Evolutionary conservation across 1,284 basidiomycete species (phyloP).

Genomic region (Microbotryum saponariae): DNA sequence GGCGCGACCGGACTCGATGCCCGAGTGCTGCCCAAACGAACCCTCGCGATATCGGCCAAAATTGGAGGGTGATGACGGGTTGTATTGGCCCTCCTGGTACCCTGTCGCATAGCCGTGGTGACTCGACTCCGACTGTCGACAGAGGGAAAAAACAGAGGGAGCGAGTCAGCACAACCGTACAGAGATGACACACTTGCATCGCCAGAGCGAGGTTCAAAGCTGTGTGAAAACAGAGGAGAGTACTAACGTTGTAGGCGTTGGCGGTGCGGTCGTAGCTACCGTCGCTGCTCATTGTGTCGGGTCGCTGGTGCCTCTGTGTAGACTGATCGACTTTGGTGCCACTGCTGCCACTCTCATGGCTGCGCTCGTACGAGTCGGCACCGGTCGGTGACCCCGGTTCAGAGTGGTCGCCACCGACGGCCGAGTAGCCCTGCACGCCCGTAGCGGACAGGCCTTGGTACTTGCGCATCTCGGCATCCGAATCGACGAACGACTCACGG

Average conservation of each 20-base stretch:
- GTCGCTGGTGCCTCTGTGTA: constrained; percentile 10
- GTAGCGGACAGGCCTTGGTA: constrained; percentile 29
- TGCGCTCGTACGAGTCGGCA: constrained; percentile 29
- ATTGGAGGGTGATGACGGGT: constrained; percentile 22
- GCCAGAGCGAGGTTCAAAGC: neutral
- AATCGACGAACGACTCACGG: constrained; percentile 29
- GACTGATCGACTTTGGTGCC: constrained; percentile 29
- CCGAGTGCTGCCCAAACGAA: constrained; percentile 34
- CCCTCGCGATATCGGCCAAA: constrained; percentile 37
- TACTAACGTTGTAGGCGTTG: constrained; percentile 12
- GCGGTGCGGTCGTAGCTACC: constrained; percentile 24
- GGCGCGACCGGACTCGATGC: constrained; percentile 37
- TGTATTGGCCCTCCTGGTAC: constrained; percentile 18
- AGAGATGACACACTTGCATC: no score
- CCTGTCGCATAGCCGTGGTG: constrained; percentile 15
- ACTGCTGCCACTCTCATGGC: constrained; percentile 29
- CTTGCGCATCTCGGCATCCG: constrained; percentile 32
- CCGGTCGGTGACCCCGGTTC: constrained; percentile 27
- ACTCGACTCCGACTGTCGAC: constrained; percentile 29
- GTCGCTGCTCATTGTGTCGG: constrained; percentile 32
- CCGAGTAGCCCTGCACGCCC: constrained; percentile 29
- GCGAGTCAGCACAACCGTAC: neutral
- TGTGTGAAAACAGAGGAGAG: neutral
- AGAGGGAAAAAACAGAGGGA: neutral
- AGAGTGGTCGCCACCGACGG: constrained; percentile 28